Evolutionary conservation across 257 asterid genomes (phyloP), one percentile per base, ranked within the genome.

Genomic region (Linaria vulgaris): DNA sequence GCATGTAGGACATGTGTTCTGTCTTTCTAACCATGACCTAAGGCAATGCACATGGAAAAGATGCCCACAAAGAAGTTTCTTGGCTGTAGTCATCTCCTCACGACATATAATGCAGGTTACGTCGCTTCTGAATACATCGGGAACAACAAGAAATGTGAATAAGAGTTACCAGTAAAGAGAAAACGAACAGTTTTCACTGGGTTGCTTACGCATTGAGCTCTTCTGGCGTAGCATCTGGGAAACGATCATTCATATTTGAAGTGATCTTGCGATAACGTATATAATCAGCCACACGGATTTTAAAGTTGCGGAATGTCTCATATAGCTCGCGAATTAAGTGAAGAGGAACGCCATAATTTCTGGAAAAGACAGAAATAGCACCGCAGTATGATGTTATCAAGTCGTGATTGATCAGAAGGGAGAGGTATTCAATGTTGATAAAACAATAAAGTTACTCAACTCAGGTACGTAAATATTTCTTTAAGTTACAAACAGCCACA

Each of bases 271-370:
- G 89, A 69, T 89, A 92, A 53, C 99, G 99, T 48, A 92, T 59
- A 72, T 82, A 92, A 83, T 89, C 99, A 51, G 99, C 86, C 63
- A 92, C 83, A 52, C 99, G 91, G 38, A 76, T 79, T 78, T 71
- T 92, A 67, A 92, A 89, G 85, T 89, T 92, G 58, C 99, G 94
- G 80, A 85, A 89, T 34, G 97, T 92, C 83, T 92, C 99, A 25
- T 92, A 92, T 55, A 92, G 86, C 77, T 92, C 99, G 59, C 97
- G 92, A 69, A 92, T 87, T 86, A 92, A 82, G 82, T 92, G 97
- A 70, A 92, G 85, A 61, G 99, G 99, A 67, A 92, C 91, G 15
- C 99, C 99, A 64, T 87, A 92, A 76, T 85, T 89, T 81, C 97
- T 89, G 76, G 21, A 62, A 54, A 70, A 59, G 30, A 61, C 51